phyloP scores from a whole-genome alignment of 116 monocot species.

The Dioscorea cayenensis region DNA sequence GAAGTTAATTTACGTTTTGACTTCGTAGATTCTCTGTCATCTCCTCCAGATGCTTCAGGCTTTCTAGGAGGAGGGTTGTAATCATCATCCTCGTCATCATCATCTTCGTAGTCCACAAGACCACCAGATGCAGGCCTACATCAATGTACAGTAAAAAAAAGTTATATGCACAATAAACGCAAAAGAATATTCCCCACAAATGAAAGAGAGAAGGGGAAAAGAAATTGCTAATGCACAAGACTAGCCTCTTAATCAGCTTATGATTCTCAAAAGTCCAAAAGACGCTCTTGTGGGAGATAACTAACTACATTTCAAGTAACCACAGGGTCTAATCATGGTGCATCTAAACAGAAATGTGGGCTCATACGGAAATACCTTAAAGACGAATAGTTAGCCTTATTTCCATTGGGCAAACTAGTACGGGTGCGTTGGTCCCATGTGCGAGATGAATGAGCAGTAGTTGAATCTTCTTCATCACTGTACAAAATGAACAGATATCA shows the following conservation, averaged over 20 bases:
- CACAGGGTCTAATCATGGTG: not conserved
- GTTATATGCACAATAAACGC: not conserved
- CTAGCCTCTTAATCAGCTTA: not conserved
- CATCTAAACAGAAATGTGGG: not conserved
- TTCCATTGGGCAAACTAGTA: slow-evolving; percentile 54
- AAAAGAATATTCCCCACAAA: too few species aligned
- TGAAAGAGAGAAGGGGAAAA: not conserved
- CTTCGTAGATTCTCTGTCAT: slow-evolving; percentile 24
- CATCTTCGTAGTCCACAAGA: slow-evolving; percentile 82
- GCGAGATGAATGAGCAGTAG: slow-evolving; percentile 22
- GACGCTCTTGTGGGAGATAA: not conserved
- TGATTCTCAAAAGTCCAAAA: not conserved
- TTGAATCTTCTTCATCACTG: slow-evolving; percentile 91
- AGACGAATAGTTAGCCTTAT: slow-evolving; percentile 13
- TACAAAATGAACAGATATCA: not conserved
- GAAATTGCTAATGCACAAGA: not conserved
- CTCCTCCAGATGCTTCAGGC: slow-evolving; percentile 13
- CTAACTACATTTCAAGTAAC: not conserved
- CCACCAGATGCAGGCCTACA: slow-evolving; percentile 42
- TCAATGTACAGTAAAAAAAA: not conserved
- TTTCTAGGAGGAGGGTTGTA: slow-evolving; percentile 54
- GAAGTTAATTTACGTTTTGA: slow-evolving; percentile 21
- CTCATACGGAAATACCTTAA: slow-evolving; percentile 28
- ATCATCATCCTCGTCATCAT: slow-evolving; percentile 70
- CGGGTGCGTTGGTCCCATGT: slow-evolving; percentile 15